Evolutionary conservation across 179 eudicot genomes (phyloP).

Genomic region (Drosera spatulata): DNA sequence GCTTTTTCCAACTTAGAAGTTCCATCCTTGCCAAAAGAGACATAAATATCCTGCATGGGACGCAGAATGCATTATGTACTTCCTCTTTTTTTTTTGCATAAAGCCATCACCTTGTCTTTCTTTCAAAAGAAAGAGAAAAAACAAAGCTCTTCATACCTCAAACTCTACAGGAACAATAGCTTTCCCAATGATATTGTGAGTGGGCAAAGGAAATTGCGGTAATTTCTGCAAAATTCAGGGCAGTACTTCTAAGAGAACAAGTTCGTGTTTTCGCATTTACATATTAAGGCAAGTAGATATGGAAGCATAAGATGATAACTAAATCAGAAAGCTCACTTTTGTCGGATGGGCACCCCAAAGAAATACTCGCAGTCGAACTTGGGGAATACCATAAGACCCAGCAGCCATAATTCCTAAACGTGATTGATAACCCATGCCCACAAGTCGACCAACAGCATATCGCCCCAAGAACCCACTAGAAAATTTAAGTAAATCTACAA

Average conservation of each 20-base stretch:
- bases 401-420: slow-evolving; percentile 22
- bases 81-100: neutral
- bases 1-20: slow-evolving; percentile 10
- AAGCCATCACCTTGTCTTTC: neutral
- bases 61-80: neutral
- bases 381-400: slow-evolving; percentile 23
- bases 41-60: slow-evolving; percentile 15
- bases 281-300: too few species aligned
- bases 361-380: slow-evolving; percentile 16
- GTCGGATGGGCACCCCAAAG: slow-evolving; percentile 20
- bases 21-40: slow-evolving; percentile 13
- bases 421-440: slow-evolving; percentile 16
- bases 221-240: slow-evolving; percentile 10
- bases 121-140: neutral
- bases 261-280: neutral
- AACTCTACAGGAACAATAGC: slow-evolving; percentile 17
- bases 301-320: too few species aligned
- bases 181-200: slow-evolving; percentile 16
- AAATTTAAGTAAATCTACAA: slow-evolving; percentile 15
- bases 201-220: slow-evolving; percentile 22
- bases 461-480: slow-evolving; percentile 17
- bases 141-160: slow-evolving; percentile 8
- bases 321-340: slow-evolving; percentile 6
- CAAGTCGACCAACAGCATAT: slow-evolving; percentile 18
- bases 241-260: neutral